A percentile compares a stretch with the other conserved stretches of the same genome.
These are phyloP conservation scores for Fusarium heterosporum DNA, from an alignment of 2,329 filamentous ascomycete genomes.

Conservation along the genomic window DNA sequence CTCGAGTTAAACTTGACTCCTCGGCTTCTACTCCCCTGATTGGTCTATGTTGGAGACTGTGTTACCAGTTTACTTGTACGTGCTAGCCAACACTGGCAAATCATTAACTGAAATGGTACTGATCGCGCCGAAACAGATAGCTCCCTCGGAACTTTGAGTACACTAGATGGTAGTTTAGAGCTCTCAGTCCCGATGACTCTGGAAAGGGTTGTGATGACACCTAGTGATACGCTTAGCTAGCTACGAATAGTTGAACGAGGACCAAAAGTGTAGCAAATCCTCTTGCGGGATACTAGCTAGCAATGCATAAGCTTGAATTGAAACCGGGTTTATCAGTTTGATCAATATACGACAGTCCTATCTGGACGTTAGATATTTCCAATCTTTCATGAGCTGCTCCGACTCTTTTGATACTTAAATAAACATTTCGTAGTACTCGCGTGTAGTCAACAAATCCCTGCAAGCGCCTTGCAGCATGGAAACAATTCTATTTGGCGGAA, in stretches of 20 bases:
- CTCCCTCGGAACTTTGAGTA: not conserved
- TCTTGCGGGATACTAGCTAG: too few relatives aligned
- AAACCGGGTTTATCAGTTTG: not conserved
- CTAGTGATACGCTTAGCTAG: not conserved
- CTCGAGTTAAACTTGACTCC: not conserved
- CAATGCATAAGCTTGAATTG: not conserved
- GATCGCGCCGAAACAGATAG: not conserved
- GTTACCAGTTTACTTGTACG: too few relatives aligned
- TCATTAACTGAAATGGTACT: not conserved
- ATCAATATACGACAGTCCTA: not conserved
- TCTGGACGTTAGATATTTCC: not conserved
- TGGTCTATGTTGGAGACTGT: not conserved
- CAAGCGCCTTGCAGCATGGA: not conserved
- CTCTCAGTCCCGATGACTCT: too few relatives aligned
- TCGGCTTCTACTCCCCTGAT: not conserved
- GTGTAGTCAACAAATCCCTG: constrained; percentile 21
- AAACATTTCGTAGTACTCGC: not conserved
- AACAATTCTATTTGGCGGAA: not conserved
- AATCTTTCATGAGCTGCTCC: not conserved
- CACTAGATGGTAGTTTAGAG: not conserved
- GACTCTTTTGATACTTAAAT: not conserved
- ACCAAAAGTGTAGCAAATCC: not conserved
- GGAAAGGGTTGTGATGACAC: not conserved
- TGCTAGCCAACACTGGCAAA: not conserved
- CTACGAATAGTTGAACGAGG: not conserved